phyloP scores from a whole-genome alignment of 2,329 filamentous ascomycete genomes.

The Juglanconis juglandina region DNA sequence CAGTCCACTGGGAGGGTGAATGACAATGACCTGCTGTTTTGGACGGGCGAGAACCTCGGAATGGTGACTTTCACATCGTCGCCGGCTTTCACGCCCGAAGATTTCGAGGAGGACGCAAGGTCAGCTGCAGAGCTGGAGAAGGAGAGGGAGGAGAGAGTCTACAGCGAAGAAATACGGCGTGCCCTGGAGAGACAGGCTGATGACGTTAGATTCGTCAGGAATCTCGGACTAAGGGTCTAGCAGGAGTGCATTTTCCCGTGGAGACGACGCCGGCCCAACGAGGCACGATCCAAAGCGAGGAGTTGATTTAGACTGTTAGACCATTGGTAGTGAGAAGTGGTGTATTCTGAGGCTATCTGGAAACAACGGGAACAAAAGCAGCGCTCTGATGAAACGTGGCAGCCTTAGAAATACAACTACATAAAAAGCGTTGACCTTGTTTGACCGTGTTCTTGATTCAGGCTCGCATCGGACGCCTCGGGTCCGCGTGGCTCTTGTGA shows the following conservation, averaged over 20 bases:
- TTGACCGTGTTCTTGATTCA: not conserved
- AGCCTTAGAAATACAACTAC: not conserved
- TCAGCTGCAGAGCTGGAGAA: constrained; percentile 45
- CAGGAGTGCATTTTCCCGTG: not conserved
- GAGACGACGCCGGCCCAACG: not conserved
- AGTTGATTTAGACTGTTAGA: too few relatives aligned
- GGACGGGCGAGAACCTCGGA: constrained; percentile 84
- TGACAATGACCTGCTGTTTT: constrained; percentile 71
- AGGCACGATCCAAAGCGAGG: too few relatives aligned
- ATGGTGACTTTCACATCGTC: constrained; percentile 61
- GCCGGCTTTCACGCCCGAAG: constrained; percentile 45
- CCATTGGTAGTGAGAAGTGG: too few relatives aligned
- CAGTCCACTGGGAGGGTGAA: constrained; percentile 32
- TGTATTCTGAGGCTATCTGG: too few relatives aligned
- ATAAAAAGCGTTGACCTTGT: constrained; percentile 1
- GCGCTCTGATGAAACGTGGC: not conserved
- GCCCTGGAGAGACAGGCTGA: constrained; percentile 75
- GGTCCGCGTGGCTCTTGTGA: not conserved
- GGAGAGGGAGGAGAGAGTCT: constrained; percentile 56
- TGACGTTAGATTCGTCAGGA: constrained; percentile 71
- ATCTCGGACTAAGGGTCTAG: constrained; percentile 49
- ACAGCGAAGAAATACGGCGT: constrained; percentile 68
- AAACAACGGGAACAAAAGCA: not conserved
- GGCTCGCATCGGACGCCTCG: not conserved
- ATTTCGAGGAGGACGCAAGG: constrained; percentile 46